A percentile compares a stretch with the other conserved stretches of the same genome.
Evolutionary conservation across 139 green algal genomes (phyloP).

Genomic region (Dunaliella primolecta): DNA sequence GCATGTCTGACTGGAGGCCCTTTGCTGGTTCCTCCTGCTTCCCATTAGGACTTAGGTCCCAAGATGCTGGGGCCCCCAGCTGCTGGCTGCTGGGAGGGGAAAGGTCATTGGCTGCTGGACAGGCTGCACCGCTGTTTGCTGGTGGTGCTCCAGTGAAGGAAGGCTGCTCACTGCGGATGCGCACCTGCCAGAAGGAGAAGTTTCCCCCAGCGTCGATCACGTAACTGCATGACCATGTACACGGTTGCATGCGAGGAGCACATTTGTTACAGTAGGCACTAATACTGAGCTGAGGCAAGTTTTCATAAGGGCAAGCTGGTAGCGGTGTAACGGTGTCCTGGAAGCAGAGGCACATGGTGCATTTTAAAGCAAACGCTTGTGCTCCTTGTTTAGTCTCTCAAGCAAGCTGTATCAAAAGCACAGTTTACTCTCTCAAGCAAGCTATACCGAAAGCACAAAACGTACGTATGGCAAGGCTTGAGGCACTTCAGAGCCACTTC

Average conservation of each 20-base stretch:
- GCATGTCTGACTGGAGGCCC: not conserved
- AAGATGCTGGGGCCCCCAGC: not conserved
- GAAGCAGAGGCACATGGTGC: no score
- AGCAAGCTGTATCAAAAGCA: no score
- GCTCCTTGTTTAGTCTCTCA: no score
- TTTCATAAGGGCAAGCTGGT: no score
- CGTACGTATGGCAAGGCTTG: no score
- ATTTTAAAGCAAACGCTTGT: no score
- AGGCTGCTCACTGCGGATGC: constrained; percentile 16
- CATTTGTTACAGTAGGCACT: not conserved
- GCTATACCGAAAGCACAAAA: no score
- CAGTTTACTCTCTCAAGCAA: no score
- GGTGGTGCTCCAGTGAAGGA: constrained; percentile 25
- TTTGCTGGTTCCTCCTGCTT: not conserved
- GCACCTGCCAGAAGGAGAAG: constrained; percentile 49
- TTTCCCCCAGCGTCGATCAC: constrained; percentile 38
- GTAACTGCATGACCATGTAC: not conserved
- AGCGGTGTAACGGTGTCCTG: no score
- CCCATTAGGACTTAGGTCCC: not conserved
- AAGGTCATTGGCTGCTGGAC: no score
- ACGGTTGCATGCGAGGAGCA: not conserved
- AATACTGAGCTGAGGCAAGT: not conserved
- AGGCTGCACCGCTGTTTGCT: not conserved
- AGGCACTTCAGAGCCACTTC: no score
- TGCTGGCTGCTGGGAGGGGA: not conserved